phyloP scores from a whole-genome alignment of 1,284 basidiomycete genomes.

The Takashimella koratensis region DNA sequence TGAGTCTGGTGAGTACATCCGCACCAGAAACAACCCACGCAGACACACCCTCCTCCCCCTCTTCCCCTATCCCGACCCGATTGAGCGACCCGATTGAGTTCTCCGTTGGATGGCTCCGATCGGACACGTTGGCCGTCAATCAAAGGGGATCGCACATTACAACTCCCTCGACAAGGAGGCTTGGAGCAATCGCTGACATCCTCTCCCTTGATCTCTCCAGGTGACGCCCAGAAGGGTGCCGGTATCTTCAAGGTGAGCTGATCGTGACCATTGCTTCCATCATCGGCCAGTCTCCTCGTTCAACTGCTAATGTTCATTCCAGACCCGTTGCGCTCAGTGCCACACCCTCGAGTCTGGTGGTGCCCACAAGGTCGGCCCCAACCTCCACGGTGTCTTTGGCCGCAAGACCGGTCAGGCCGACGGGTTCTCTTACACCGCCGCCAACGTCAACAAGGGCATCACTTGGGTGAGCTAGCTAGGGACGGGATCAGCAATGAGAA shows the following conservation, averaged over 20 bases:
- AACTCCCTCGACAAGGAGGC: too few relatives aligned
- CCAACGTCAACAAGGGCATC: slow-evolving; percentile 94
- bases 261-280: too few relatives aligned
- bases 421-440: slow-evolving; percentile 88
- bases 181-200: too few relatives aligned
- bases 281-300: too few relatives aligned
- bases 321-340: slow-evolving; percentile 95
- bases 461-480: slow-evolving; percentile 58
- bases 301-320: too few relatives aligned
- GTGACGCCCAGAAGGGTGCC: slow-evolving; percentile 85
- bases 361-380: slow-evolving; percentile 71
- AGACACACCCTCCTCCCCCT: slow-evolving; percentile 1
- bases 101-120: too few relatives aligned
- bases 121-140: too few relatives aligned
- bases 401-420: slow-evolving; percentile 85
- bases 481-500: too few relatives aligned
- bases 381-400: slow-evolving; percentile 84
- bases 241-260: slow-evolving; percentile 67
- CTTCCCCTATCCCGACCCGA: too few relatives aligned
- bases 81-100: too few relatives aligned
- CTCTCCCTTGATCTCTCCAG: slow-evolving; percentile 48
- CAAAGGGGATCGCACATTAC: too few relatives aligned
- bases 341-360: slow-evolving; percentile 85
- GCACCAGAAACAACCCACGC: too few relatives aligned
- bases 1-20: slow-evolving; percentile 19